These are phyloP conservation scores for Nakazawaea populi DNA, from an alignment of 805 yeast species.

Conservation along the genomic window DNA sequence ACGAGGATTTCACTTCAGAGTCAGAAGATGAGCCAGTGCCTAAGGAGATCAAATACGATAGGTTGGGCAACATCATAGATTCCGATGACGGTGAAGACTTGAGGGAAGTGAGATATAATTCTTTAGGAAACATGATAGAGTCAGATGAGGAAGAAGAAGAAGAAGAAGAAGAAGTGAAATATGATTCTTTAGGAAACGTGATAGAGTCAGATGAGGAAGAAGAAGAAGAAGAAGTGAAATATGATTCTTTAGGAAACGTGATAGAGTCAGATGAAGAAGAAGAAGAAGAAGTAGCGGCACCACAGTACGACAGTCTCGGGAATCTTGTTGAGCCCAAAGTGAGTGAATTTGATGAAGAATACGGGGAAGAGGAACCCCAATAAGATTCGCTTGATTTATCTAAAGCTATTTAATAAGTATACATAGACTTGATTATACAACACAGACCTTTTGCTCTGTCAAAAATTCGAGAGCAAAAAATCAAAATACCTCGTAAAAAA, in stretches of 20 bases:
- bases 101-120: constrained; percentile 15
- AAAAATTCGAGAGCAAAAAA: neutral
- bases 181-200: constrained; percentile 11
- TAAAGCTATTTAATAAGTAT: neutral
- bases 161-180: constrained; percentile 5
- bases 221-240: constrained; percentile 15
- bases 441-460: neutral
- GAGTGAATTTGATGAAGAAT: no score
- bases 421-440: neutral
- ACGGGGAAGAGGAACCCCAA: no score
- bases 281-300: constrained; percentile 13
- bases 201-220: constrained; percentile 18
- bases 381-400: no score
- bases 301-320: constrained; percentile 11
- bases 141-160: constrained; percentile 18
- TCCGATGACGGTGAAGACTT: constrained; percentile 16
- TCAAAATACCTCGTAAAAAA: neutral
- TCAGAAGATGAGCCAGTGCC: constrained; percentile 17
- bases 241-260: constrained; percentile 24
- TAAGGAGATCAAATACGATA: constrained; percentile 24
- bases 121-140: constrained; percentile 13
- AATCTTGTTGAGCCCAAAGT: neutral
- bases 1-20: constrained; percentile 13
- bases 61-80: constrained; percentile 14
- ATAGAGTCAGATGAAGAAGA: constrained; percentile 13